phyloP scores from a whole-genome alignment of 2,329 filamentous ascomycete species.

The Raffaelea ambrosiae region DNA sequence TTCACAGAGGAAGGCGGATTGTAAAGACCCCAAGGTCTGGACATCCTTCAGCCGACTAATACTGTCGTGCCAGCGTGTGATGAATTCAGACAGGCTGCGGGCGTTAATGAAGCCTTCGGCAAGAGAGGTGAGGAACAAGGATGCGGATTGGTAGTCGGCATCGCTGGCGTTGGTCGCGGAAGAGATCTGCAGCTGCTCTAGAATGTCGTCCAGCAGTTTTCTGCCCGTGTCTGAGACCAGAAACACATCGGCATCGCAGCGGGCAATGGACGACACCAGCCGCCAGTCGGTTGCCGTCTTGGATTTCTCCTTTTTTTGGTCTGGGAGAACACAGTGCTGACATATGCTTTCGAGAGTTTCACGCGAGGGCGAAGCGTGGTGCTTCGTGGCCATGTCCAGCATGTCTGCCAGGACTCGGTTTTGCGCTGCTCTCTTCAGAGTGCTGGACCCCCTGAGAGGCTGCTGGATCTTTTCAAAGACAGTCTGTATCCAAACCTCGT shows the following conservation, averaged over 20 bases:
- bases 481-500: constrained; percentile 30
- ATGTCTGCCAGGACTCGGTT: constrained; percentile 19
- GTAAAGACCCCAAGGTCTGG: constrained; percentile 5
- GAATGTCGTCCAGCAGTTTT: constrained; percentile 29
- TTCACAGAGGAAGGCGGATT: constrained; percentile 19
- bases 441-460: constrained; percentile 14
- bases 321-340: constrained; percentile 29
- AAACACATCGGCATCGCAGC: constrained; percentile 40
- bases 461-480: constrained; percentile 24
- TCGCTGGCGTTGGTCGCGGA: constrained; percentile 11
- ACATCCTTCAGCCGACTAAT: constrained; percentile 18
- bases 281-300: constrained; percentile 29
- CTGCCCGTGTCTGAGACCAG: constrained; percentile 27
- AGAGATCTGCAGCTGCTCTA: constrained; percentile 22
- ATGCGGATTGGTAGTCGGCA: constrained; percentile 13
- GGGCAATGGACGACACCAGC: constrained; percentile 30
- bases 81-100: constrained; percentile 35
- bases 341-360: constrained; percentile 34
- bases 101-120: constrained; percentile 34
- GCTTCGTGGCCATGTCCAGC: constrained; percentile 22
- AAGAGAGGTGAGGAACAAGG: constrained; percentile 29
- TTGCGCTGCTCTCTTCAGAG: neutral
- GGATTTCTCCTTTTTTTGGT: neutral
- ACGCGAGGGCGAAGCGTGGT: constrained; percentile 24
- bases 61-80: constrained; percentile 31